phyloP scores from a whole-genome alignment of 78 protist species.

The Emiliania huxleyi region DNA sequence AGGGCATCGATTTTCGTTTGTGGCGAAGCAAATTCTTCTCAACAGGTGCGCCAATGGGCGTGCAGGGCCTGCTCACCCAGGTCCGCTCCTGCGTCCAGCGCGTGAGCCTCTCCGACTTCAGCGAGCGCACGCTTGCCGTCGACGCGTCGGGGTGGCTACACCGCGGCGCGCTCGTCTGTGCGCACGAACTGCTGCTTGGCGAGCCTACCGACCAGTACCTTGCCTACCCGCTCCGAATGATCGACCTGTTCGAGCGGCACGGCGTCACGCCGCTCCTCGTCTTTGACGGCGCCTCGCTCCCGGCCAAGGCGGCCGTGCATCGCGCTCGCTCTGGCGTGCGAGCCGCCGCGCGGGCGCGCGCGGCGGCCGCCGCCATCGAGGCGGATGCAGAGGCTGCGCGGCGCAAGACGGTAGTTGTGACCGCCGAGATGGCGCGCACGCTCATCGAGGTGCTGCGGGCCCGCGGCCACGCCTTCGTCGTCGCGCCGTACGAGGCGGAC shows the following conservation, averaged over 20 bases:
- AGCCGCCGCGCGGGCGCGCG: constrained; percentile 24
- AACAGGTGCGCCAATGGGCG: background rate
- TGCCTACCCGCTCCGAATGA: constrained; percentile 36
- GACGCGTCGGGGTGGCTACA: constrained; percentile 92
- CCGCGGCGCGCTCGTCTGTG: constrained; percentile 71
- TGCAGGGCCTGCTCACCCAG: background rate
- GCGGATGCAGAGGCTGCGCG: too few relatives aligned
- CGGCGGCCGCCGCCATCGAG: too few relatives aligned
- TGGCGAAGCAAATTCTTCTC: too few relatives aligned
- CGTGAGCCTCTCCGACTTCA: constrained; percentile 58
- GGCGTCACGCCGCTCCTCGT: constrained; percentile 80
- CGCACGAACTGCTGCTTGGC: constrained; percentile 63
- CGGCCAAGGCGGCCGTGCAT: constrained; percentile 67
- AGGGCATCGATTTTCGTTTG: too few relatives aligned
- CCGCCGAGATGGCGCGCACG: too few relatives aligned
- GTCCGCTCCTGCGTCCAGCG: background rate
- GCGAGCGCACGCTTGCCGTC: constrained; percentile 73
- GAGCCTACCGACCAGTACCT: constrained; percentile 57
- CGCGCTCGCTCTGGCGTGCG: constrained; percentile 64
- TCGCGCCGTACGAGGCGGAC: too few relatives aligned
- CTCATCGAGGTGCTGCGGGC: too few relatives aligned
- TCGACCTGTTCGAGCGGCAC: constrained; percentile 54
- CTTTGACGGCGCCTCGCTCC: constrained; percentile 90
- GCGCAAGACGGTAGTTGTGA: too few relatives aligned
- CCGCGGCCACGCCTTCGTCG: too few relatives aligned